Conservation (phyloP, 352 stramenopile species). For the Aphanomyces invadans region DNA sequence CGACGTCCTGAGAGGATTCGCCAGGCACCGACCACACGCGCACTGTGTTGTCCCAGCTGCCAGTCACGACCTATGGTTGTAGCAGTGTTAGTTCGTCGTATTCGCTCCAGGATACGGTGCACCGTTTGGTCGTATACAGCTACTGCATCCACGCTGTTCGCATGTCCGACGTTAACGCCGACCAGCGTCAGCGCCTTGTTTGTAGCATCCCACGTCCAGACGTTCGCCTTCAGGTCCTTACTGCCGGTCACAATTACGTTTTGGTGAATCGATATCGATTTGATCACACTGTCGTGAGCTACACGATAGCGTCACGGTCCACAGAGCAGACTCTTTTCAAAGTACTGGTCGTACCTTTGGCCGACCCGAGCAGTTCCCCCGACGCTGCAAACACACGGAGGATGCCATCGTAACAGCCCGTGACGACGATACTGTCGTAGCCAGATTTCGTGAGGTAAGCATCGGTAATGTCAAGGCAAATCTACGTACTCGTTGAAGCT, state of each 20-base stretch:
- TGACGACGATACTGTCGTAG: constrained; percentile 37
- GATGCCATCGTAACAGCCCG: constrained; percentile 80
- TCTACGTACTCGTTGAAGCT: constrained; percentile 30
- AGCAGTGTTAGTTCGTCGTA: constrained; percentile 9
- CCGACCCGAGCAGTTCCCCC: constrained; percentile 42
- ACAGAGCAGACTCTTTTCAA: neutral
- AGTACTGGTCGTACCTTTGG: constrained; percentile 32
- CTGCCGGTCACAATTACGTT: constrained; percentile 65
- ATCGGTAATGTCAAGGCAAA: too few species aligned
- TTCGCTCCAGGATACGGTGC: neutral
- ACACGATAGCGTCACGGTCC: neutral
- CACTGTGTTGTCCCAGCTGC: constrained; percentile 82
- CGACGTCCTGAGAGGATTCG: constrained; percentile 24
- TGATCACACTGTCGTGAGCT: constrained; percentile 69
- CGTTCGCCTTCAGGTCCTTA: constrained; percentile 66
- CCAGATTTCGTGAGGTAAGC: neutral
- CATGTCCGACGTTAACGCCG: constrained; percentile 54
- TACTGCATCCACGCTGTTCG: constrained; percentile 76
- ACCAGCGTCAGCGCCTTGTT: constrained; percentile 40
- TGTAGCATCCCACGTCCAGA: constrained; percentile 46
- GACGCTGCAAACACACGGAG: constrained; percentile 64
- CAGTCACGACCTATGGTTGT: constrained; percentile 39
- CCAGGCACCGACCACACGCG: constrained; percentile 46
- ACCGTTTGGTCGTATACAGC: constrained; percentile 27
- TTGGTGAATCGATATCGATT: constrained; percentile 46